Conservation (phyloP, 2,329 filamentous ascomycete genomes). For the Myriosclerotinia duriaeana region DNA sequence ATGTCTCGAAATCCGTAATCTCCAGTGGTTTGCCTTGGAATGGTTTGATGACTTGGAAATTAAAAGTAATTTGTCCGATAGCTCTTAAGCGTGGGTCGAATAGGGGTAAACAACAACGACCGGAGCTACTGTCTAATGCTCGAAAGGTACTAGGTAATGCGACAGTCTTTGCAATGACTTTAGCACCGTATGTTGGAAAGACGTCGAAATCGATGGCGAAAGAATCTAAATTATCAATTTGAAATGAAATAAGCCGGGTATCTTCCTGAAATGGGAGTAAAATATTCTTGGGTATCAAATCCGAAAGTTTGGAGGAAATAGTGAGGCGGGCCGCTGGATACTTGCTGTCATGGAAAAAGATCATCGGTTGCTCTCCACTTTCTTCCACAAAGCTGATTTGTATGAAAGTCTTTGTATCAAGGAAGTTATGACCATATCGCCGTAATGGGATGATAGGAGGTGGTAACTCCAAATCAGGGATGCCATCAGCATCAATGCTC, state of each 20-base stretch:
- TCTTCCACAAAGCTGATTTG: constrained; percentile 81
- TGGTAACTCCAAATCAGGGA: constrained; percentile 86
- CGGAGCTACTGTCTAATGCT: constrained; percentile 70
- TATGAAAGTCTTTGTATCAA: constrained; percentile 95
- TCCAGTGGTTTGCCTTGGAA: constrained; percentile 90
- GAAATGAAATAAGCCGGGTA: constrained; percentile 88
- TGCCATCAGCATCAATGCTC: constrained; percentile 78
- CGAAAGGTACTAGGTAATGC: constrained; percentile 86
- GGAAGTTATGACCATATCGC: constrained; percentile 95
- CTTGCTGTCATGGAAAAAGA: constrained; percentile 97
- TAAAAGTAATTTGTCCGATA: constrained; percentile 92
- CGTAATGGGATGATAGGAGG: constrained; percentile 94
- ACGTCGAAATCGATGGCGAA: constrained; percentile 98
- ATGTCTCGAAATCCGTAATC: constrained; percentile 97
- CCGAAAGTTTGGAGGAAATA: constrained; percentile 93
- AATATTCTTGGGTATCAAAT: constrained; percentile 94
- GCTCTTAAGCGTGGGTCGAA: constrained; percentile 89
- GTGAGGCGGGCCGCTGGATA: constrained; percentile 93
- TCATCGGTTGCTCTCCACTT: constrained; percentile 68
- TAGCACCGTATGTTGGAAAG: constrained; percentile 94
- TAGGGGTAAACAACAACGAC: constrained; percentile 79
- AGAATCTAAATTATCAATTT: constrained; percentile 87
- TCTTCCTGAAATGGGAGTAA: constrained; percentile 96
- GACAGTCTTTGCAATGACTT: constrained; percentile 94
- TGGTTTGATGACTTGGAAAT: constrained; percentile 93